These are phyloP conservation scores for Terana coerulea DNA, from an alignment of 768 basidiomycete species.

Conservation along the genomic window DNA sequence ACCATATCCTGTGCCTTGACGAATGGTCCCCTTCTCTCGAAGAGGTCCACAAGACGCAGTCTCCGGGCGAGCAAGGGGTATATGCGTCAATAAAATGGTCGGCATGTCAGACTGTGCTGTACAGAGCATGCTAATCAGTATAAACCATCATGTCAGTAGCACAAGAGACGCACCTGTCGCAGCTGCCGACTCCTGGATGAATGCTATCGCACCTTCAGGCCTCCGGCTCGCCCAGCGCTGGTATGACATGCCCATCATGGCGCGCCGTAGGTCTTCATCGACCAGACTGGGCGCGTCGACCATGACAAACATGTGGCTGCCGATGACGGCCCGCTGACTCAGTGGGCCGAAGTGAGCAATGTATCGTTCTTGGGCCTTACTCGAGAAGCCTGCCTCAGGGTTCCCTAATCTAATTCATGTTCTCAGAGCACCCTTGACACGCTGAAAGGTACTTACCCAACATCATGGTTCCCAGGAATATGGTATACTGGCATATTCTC, in stretches of 20 bases:
- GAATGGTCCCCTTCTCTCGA: conserved; percentile 72
- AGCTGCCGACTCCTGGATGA: conserved; percentile 20
- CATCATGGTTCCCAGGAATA: conserved; percentile 90
- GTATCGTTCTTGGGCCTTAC: conserved; percentile 46
- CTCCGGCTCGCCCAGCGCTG: conserved; percentile 42
- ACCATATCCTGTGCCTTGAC: conserved; percentile 69
- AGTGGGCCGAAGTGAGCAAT: conserved; percentile 71
- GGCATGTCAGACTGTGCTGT: conserved; percentile 34
- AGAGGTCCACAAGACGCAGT: conserved; percentile 69
- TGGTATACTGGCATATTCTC: conserved; percentile 53
- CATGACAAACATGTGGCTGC: conserved; percentile 69
- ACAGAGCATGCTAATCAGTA: background rate
- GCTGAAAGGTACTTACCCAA: conserved; percentile 47
- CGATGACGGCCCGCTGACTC: conserved; percentile 59
- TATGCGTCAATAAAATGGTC: conserved; percentile 83
- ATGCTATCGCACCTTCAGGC: conserved; percentile 51
- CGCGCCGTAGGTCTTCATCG: conserved; percentile 65
- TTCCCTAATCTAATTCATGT: conserved; percentile 26
- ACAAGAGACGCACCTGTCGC: background rate
- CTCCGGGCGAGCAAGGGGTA: conserved; percentile 78
- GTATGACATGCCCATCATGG: conserved; percentile 35
- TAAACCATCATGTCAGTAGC: background rate
- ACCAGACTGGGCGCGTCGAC: conserved; percentile 71
- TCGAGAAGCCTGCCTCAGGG: conserved; percentile 21
- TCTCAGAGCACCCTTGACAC: conserved; percentile 10